Evolutionary conservation across 2,329 filamentous ascomycete species (phyloP), one percentile per base, ranked within the genome.

Genomic region (Pseudogymnoascus sp.): DNA sequence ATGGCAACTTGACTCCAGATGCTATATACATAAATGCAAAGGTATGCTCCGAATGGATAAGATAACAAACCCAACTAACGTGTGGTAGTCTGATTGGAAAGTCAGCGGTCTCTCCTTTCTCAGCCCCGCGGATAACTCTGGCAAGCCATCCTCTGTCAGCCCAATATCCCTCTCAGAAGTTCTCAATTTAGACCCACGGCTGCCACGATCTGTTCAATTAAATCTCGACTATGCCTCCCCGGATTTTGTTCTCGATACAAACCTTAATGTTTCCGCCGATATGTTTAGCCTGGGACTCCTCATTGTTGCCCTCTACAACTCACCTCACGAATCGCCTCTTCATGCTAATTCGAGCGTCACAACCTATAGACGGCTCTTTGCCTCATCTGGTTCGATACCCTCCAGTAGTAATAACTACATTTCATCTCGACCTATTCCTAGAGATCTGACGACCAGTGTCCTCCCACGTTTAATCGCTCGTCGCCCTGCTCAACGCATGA

Each of bases 1-100:
- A 99, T 75, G 91, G 90, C 59, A 99, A 99, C 73, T 76, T 99
- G 67, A 97, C 93, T 0, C 95, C 95, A 0, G 93, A 97, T 67
- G 90, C 93, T 17, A 87, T 99, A 67, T 88, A 96, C 68, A 86
- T 99, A 75, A 99, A 99, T 77, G 86, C 90, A 42, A 99, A 99
- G 84, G 88, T 85, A 78, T 46, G 60, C 7, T 29, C 62, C 63
- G 31, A 44, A 38, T 23, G 10, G 19, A 63, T n/a, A 63, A 15
- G 21, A 40, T 37, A 17, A 17, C 29, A 33, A 62, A 38, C 64
- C 26, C 69, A 62, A 75, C 71, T 73, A 62, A 73, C 65, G 76
- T 67, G 75, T 72, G 66, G 71, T 71, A 90, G 88, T 96, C 91
- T 59, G 95, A 99, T 75, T 99, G 95, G 95, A 99, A 99, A 75